Base-by-base conservation (phyloP, 257 asterid genomes). In the Solanum pimpinellifolium region DNA sequence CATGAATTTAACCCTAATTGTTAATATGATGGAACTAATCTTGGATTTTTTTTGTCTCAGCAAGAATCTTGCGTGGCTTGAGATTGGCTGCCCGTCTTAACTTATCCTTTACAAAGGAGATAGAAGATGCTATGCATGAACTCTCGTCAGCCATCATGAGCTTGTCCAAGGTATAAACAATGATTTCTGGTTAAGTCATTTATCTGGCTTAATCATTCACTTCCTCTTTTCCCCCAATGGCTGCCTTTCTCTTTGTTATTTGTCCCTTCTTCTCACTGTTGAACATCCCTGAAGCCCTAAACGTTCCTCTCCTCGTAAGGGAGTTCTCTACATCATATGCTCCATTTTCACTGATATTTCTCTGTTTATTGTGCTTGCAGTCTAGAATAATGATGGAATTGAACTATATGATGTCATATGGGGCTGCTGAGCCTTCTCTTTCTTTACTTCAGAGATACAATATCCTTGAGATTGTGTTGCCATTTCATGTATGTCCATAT, bases 41-140 rank as follows among this genome's bases (percentile, higher is more conserved):
- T 49, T 3, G 69, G 69, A 59, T 29, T 81, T 42, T 27, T 81
- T 77, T 81, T 81, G 33, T 23, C 69, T 85, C 95, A 97, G 99
- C 98, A 85, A 96, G 99, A 92, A 96, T 97, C 88, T 90, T 97
- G 92, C 98, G 99, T 75, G 99, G 98, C 86, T 84, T 96, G 90
- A 96, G 99, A 92, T 93, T 97, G 75, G 99, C 99, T 70, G 99
- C 98, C 89, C 99, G 99, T 89, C 98, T 97, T 88, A 90, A 89
- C 90, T 90, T 97, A 70, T 91, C 98, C 42, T 91, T 97, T 91
- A 89, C 98, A 35, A 87, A 92, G 88, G 99, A 95, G 90, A 88
- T 92, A 25, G 99, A 94, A 89, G 90, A 82, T 90, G 98, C 99
- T 29, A 88, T 97, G 60, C 88, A 72, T 90, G 87, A 90, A 77